Base-by-base conservation (phyloP, 1,139 yeast species). In the Kodamaea anthophila region DNA sequence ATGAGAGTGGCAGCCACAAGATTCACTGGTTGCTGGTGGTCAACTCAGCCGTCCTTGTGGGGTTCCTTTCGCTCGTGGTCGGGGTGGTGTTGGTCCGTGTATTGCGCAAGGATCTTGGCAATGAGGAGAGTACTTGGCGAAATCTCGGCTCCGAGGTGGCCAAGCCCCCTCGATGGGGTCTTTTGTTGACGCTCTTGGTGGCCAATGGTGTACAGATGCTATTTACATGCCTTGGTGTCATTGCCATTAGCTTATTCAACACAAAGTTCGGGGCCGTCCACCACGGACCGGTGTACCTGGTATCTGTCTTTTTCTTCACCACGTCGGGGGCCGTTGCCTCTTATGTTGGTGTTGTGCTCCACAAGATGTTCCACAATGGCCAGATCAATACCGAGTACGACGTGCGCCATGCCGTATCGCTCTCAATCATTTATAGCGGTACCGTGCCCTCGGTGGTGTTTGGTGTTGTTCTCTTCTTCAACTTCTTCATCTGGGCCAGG, bases 241-340 rank as follows among this genome's bases (percentile, higher is more conserved):
- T 79, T 10, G 47, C 68, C 2, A 56, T 82, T 19, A 68, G 82
- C n/a, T 71, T 81, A 6, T 55, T 79, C 18, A 66, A 62, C 37
- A 51, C 60, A 10, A 55, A 54, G 26, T 30, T 53, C 9, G 40
- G 47, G 7, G 37, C 58, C 1, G 70, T 74, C 41, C 74, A 77
- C 39, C 73, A 81, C 37, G 86, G 84, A 15, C 77, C 85, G 5
- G 67, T 81, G 11, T 54, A 80, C 28, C 69, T 83, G 8, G 62
- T 79, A 30, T 74, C 86, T 0, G 47, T 82, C 21, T 55, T 72
- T 6, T 64, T 77, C 36, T 76, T 84, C 42, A 72, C 81, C 6
- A 55, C 73, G 26, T 83, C 91, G 13, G 94, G 93, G 0, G 65
- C 77, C 15, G 68, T 80, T 31, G 79, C 93, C 1, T 85, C 94